Conservation (phyloP, 2,329 filamentous ascomycete species). For the Hymenoscyphus infarciens region DNA sequence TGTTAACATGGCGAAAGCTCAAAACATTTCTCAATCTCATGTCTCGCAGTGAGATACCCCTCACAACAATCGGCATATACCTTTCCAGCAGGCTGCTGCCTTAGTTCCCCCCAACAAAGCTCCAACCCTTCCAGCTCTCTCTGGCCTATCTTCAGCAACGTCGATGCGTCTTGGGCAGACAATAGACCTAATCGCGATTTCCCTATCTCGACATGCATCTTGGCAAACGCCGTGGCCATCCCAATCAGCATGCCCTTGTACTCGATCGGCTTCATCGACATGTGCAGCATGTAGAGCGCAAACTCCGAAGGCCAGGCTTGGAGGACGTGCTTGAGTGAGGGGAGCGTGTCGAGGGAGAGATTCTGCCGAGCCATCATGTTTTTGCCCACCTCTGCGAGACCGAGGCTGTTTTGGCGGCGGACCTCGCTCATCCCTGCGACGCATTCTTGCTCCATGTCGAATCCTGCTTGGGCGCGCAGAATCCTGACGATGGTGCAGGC, state of each 20-base stretch:
- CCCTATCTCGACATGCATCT: slow-evolving; percentile 25
- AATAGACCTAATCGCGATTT: slow-evolving; percentile 10
- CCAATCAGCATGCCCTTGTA: slow-evolving; percentile 34
- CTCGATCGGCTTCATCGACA: slow-evolving; percentile 26
- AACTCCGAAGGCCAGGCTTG: slow-evolving; percentile 27
- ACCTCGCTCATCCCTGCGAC: slow-evolving; percentile 42
- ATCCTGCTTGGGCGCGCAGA: slow-evolving; percentile 40
- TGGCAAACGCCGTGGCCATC: slow-evolving; percentile 36
- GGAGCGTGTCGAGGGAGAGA: slow-evolving; percentile 19
- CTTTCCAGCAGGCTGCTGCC: slow-evolving; percentile 9
- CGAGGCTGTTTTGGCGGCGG: slow-evolving; percentile 28
- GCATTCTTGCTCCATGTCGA: slow-evolving; percentile 35
- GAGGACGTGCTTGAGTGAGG: slow-evolving; percentile 29
- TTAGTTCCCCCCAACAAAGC: slow-evolving; percentile 18
- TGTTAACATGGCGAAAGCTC: slow-evolving; percentile 2
- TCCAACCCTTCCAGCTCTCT: slow-evolving; percentile 19
- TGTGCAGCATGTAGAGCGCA: slow-evolving; percentile 26
- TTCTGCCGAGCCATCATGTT: slow-evolving; percentile 28
- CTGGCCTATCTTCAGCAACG: slow-evolving; percentile 16
- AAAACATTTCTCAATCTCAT: slow-evolving; percentile 20
- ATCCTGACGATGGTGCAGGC: slow-evolving; percentile 38
- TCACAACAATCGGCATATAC: slow-evolving; percentile 16
- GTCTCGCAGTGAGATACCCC: slow-evolving; percentile 16
- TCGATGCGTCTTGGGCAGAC: slow-evolving; percentile 14
- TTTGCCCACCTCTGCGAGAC: slow-evolving; percentile 37